Conservation (phyloP, 2,329 filamentous ascomycete species). For the Neurospora sp. region DNA sequence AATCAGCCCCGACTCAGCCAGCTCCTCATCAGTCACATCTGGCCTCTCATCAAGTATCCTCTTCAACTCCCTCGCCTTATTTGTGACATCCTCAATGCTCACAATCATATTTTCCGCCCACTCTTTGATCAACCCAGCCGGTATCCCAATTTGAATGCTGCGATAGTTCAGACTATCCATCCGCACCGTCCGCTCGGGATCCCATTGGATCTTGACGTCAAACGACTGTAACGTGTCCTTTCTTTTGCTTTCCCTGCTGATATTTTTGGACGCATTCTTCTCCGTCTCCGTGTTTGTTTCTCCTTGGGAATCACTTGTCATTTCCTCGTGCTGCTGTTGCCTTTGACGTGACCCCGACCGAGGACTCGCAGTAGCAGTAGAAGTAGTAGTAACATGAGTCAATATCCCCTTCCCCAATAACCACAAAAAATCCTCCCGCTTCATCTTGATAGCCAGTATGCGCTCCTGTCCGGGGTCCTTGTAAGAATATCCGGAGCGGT, state of each 20-base stretch:
- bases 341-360: neutral
- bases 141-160: slow-evolving; percentile 55
- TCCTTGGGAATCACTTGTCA: neutral
- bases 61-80: slow-evolving; percentile 38
- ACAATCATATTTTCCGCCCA: slow-evolving; percentile 44
- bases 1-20: slow-evolving; percentile 30
- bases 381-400: slow-evolving; percentile 16
- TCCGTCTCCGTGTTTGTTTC: neutral
- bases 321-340: slow-evolving; percentile 6
- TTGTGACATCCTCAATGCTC: slow-evolving; percentile 49
- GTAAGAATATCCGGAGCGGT: slow-evolving; percentile 49
- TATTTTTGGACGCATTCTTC: neutral
- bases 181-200: slow-evolving; percentile 44
- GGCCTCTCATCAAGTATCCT: slow-evolving; percentile 31
- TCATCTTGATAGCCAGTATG: slow-evolving; percentile 49
- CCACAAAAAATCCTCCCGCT: slow-evolving; percentile 36
- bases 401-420: slow-evolving; percentile 32
- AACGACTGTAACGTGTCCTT: slow-evolving; percentile 8
- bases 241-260: slow-evolving; percentile 11
- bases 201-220: slow-evolving; percentile 52
- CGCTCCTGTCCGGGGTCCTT: slow-evolving; percentile 45
- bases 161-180: slow-evolving; percentile 38
- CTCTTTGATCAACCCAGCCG: slow-evolving; percentile 30
- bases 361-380: neutral
- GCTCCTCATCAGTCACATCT: slow-evolving; percentile 24